Evolutionary conservation across 345 rosid genomes (phyloP), one percentile per base, ranked within the genome.

Genomic region (Iberis pinnata): DNA sequence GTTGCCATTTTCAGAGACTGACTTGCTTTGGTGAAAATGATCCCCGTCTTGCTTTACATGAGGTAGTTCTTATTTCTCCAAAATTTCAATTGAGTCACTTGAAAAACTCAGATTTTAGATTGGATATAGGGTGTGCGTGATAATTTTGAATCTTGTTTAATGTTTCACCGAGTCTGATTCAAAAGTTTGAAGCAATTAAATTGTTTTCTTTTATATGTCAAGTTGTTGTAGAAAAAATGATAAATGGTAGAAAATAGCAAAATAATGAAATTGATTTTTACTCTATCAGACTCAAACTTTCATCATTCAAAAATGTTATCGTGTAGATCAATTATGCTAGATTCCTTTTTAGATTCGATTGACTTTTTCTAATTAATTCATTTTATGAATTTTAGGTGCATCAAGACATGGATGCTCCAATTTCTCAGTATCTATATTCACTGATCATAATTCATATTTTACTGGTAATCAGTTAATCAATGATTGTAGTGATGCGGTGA

Each of bases 391-490:
- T 43, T 69, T 58, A 92, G 97, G 97, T 86, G 50, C 95, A 78
- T 24, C 90, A 85, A 14, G 82, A 81, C 17, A 92, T 88, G 95
- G 71, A 59, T 25, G 90, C 88, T 63, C 95, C 95, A 4, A 35
- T 92, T 72, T 88, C 95, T 0, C 90, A 83, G 74, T 88, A 92
- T 85, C 77, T 76, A 83, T 92, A 58, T 81, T 58, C 64, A 88
- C 97, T 9, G 95, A 95, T 14, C 99, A 88, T 61, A 92, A 92
- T 67, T 88, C 95, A 0, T 92, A 92, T n/a, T 56, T 73, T 92
- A 65, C 0, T 94, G n/a, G 97, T 36, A 92, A 92, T 49, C 97
- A 92, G 53, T 88, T 92, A 5, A 88, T 81, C 64, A 92, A 97
- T 61, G 88, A 88, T 14, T 85, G 95, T 70, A 92, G 97, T 49